These are phyloP conservation scores for Sphenostylis stenocarpa DNA, from an alignment of 306 rosid genomes.

Conservation along the genomic window DNA sequence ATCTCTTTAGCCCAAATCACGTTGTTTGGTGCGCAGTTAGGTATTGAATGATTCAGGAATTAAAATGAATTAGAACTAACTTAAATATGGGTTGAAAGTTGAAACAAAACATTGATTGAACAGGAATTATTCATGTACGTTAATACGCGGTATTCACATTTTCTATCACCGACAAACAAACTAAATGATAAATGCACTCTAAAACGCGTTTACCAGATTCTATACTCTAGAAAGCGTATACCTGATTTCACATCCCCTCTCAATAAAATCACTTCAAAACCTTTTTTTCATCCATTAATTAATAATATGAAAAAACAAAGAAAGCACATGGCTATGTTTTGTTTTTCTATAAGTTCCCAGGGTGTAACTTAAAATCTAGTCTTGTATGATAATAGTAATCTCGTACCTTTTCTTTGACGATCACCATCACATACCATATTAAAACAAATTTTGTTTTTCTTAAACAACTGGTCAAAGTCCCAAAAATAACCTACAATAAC, in stretches of 20 bases:
- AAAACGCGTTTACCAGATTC: neutral
- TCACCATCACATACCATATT: neutral
- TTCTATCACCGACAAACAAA: constrained; percentile 17
- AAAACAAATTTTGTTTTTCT: neutral
- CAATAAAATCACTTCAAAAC: neutral
- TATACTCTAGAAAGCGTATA: neutral
- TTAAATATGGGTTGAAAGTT: neutral
- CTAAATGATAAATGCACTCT: neutral
- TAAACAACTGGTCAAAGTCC: neutral
- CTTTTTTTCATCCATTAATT: neutral
- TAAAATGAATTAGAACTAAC: no score
- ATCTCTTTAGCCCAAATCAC: no score
- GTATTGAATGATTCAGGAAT: no score
- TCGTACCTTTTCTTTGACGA: neutral
- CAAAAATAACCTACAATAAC: neutral
- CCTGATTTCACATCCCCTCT: neutral
- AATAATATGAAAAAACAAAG: no score
- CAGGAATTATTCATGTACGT: neutral
- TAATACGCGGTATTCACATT: constrained; percentile 22
- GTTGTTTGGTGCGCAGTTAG: no score
- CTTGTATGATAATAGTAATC: neutral
- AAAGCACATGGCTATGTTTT: no score
- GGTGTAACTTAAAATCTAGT: neutral
- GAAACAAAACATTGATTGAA: neutral
- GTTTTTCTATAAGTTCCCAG: no score